These are phyloP conservation scores for Chytridium lagenaria DNA, from an alignment of 371 early-diverging fungal species.

Conservation along the genomic window DNA sequence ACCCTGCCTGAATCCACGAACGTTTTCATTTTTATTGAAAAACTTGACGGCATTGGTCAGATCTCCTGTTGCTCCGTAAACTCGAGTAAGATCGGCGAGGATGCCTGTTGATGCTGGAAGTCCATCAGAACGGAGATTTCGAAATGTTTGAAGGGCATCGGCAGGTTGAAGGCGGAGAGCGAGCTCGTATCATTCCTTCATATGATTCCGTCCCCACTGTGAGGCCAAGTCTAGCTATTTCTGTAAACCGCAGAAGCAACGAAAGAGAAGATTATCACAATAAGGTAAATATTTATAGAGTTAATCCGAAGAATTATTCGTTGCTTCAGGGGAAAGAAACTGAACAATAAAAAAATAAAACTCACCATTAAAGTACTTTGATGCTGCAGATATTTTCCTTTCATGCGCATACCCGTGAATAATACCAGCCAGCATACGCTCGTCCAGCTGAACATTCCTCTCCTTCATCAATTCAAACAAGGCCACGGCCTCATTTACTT, in stretches of 20 bases:
- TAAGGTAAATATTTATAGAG: too few species aligned
- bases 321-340: too few species aligned
- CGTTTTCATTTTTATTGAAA: neutral
- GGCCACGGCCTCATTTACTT: neutral
- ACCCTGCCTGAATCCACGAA: neutral
- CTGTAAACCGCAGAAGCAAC: neutral
- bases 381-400: neutral
- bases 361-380: neutral
- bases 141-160: neutral
- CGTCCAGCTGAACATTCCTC: neutral
- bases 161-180: neutral
- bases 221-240: neutral
- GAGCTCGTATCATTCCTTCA: neutral
- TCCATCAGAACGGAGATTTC: neutral
- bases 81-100: neutral
- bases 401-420: neutral
- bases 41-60: neutral
- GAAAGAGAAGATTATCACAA: too few species aligned
- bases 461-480: neutral
- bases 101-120: slow-evolving; percentile 3
- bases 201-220: neutral
- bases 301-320: too few species aligned
- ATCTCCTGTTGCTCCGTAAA: neutral
- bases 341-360: neutral
- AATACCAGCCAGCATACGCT: neutral